Base-by-base conservation (phyloP, 2,329 filamentous ascomycete species). In the Colletotrichum lupini region DNA sequence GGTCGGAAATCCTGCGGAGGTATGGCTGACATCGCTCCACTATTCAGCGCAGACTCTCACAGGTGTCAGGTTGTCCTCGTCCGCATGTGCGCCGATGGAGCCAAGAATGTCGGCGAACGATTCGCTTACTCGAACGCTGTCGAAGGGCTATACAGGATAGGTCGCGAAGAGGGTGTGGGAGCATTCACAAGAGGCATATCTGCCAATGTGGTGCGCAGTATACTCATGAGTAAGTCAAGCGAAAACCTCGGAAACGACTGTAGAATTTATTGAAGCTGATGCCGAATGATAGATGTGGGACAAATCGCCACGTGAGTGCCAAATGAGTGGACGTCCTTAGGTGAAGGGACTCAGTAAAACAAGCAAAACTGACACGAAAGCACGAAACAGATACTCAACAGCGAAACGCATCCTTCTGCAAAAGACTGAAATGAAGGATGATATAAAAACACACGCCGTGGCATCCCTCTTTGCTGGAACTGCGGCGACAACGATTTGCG, bases 61-160 rank as follows among this genome's bases (percentile, higher is more conserved):
- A 4, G 28, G 5, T 5, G 4, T 49, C 7, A 80, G 77, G 81
- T 85, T 0, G 79, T 85, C 1, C 80, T 86, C 5, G 84, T 86
- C 0, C 78, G 85, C 7, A 86, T 86, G 85, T 86, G 84, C 71
- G 82, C 84, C 16, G 85, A 86, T 75, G 85, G 84, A 1, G 85
- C 85, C 0, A 85, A 82, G 73, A 69, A 79, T 1, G 75, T 77
- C 0, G 74, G 75, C 0, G 78, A 86, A 62, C 79, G 82, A n/a
- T 84, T 84, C 59, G 73, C 71, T 5, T 85, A 86, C 67, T 76
- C 80, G 0, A 84, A 86, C 52, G 82, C 83, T 0, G 11, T 85
- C 0, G 71, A 79, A 24, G 84, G 81, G 11, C 71, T 80, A 56
- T 75, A 78, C 26, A 77, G 81, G 16, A 81, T 83, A 26, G 79